Base-by-base conservation (phyloP, 2,329 filamentous ascomycete species). In the Verticillium klebahnii region DNA sequence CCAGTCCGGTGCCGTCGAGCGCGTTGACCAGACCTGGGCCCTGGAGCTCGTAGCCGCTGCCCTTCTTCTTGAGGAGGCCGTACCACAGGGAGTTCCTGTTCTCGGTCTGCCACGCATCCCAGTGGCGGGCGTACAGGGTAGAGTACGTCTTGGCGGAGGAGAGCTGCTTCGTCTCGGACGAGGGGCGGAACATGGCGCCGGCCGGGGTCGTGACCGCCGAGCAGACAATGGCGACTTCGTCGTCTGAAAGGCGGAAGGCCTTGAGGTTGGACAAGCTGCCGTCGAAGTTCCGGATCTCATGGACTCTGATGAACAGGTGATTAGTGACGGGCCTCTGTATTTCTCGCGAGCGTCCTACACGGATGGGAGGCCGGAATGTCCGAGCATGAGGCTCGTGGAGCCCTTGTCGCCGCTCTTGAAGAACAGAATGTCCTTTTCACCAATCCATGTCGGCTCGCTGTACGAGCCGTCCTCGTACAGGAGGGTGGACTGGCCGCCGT, bases 101-200 rank as follows among this genome's bases (percentile, higher is more conserved):
- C 56, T 87, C 83, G 1, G 84, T 86, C 31, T 87, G 79, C 76
- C 89, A 96, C n/a, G 82, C 75, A 71, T 96, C 91, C 92, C 92
- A 96, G 70, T 96, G 91, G 15, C 92, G 85, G 32, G 91, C 90
- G 69, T 91, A 95, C 31, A 93, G 84, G 57, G 84, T 85, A 23
- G 85, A 86, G 73, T 95, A 95, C 25, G 92, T 82, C 68, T 85
- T 88, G 32, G 86, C 92, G 3, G 85, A 84, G 23, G 88, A 88
- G 29, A 80, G 75, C 2, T 84, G 78, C 69, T 87, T 85, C 65
- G 84, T 77, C 40, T 84, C 86, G 15, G 82, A 80, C 40, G 87
- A 80, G 14, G 85, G 80, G 71, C 90, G 90, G 75, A 88, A 88
- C 31, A 95, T 81, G 1, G 85, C 78, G 5, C 92, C 93, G 56